Evolutionary conservation across 2,329 filamentous ascomycete species (phyloP).

Genomic region (Ophidiomyces ophidiicola): DNA sequence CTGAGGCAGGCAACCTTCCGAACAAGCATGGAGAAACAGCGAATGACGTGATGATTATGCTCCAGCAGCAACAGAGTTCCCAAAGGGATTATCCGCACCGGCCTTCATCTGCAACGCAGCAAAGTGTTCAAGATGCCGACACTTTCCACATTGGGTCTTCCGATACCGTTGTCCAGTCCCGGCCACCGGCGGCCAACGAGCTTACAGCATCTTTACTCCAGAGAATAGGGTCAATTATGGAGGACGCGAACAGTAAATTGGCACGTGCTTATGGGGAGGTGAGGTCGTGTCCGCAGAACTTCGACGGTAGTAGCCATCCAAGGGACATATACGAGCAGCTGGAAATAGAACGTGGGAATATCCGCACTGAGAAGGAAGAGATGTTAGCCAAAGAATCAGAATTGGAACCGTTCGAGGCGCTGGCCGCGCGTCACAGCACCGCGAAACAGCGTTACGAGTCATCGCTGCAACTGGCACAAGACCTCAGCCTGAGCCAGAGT

Average conservation of each 20-base stretch:
- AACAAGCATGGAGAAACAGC: slow-evolving; percentile 75
- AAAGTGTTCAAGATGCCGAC: slow-evolving; percentile 27
- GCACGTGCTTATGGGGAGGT: slow-evolving; percentile 49
- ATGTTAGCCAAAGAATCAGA: slow-evolving; percentile 29
- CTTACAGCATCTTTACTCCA: slow-evolving; percentile 58
- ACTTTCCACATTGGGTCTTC: slow-evolving; percentile 21
- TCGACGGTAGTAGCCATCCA: slow-evolving; percentile 32
- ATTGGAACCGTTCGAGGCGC: slow-evolving; percentile 25
- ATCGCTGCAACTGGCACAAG: slow-evolving; percentile 35
- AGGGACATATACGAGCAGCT: slow-evolving; percentile 32
- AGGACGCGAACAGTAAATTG: slow-evolving; percentile 60
- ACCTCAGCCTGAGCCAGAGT: slow-evolving; percentile 25
- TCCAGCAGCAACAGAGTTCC: slow-evolving; percentile 54
- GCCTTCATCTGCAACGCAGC: slow-evolving; percentile 52
- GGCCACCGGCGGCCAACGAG: slow-evolving; percentile 40
- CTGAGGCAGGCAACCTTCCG: slow-evolving; percentile 61
- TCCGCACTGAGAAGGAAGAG: slow-evolving; percentile 29
- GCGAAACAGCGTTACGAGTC: slow-evolving; percentile 30
- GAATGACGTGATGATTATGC: slow-evolving; percentile 64
- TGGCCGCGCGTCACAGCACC: slow-evolving; percentile 30
- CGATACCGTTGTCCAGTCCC: slow-evolving; percentile 22
- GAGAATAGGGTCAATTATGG: slow-evolving; percentile 55
- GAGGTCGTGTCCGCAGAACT: slow-evolving; percentile 40
- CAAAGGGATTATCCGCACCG: slow-evolving; percentile 51
- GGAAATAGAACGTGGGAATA: slow-evolving; percentile 34